Conservation (phyloP, 257 asterid species). For the Buddleja alternifolia region DNA sequence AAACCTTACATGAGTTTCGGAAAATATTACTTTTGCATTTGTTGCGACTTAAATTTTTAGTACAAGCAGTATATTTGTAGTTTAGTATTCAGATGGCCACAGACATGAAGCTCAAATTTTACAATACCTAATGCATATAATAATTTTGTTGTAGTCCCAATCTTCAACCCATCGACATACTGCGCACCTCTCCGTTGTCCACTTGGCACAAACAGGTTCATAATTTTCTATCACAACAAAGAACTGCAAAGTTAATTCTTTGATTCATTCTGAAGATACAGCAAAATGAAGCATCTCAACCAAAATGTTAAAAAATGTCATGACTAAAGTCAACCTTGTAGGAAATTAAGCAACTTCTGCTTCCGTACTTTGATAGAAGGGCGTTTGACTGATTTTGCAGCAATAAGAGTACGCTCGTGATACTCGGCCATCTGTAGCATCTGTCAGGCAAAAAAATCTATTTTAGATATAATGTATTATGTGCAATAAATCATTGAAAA, state of each 20-base stretch:
- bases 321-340: conserved; percentile 62
- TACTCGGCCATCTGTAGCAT: conserved; percentile 88
- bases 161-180: conserved; percentile 99
- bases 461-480: not conserved
- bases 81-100: not conserved
- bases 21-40: not conserved
- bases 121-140: conserved; percentile 62
- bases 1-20: not conserved
- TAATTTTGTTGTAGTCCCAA: conserved; percentile 98
- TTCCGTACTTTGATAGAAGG: conserved; percentile 86
- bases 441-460: conserved; percentile 44
- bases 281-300: conserved; percentile 23
- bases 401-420: conserved; percentile 75
- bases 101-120: not conserved
- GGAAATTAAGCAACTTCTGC: conserved; percentile 81
- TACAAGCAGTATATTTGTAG: not conserved
- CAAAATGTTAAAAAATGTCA: not conserved
- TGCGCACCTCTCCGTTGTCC: conserved; percentile 99
- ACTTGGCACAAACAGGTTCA: conserved; percentile 89
- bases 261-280: conserved; percentile 20
- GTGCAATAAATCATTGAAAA: not conserved
- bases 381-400: conserved; percentile 74
- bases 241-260: conserved; percentile 24
- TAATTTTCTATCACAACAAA: conserved; percentile 64
- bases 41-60: conserved; percentile 20